Evolutionary conservation across 495 filamentous ascomycete genomes (phyloP), one percentile per base, ranked within the genome.

Genomic region (Aspergillus cavernicola): DNA sequence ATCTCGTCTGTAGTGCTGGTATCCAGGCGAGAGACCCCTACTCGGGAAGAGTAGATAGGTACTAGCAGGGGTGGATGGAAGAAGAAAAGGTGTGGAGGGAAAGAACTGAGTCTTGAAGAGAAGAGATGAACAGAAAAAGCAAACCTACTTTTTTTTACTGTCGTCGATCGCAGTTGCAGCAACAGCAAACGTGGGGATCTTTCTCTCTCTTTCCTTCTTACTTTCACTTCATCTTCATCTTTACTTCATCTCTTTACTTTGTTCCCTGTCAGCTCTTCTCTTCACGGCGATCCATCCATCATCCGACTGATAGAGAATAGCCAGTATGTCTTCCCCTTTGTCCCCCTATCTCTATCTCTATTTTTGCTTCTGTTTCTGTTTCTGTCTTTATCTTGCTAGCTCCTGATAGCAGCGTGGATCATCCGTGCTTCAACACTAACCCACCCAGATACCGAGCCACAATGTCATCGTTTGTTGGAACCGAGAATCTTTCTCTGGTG

Each of bases 91-190:
- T 39, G 12, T 10, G 29, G 16, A 50, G 42, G 19, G 31, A 32
- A n/a, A 29, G 24, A 18, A 22, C n/a, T n/a, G n/a, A n/a, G n/a
- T n/a, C n/a, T n/a, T n/a, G n/a, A n/a, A n/a, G n/a, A 37, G 28
- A 32, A 26, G 32, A 53, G 20, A 45, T 12, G 26, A 42, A 24
- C 24, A 47, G 33, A 37, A 46, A 53, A 46, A 46, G 24, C 39
- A 40, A 47, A 35, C n/a, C 43, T 16, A 37, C 6, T 6, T 12
- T 23, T 45, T 45, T 46, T 33, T 33, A 13, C 10, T 3, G 50
- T 33, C 31, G 47, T 37, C 46, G 47, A 52, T 55, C 35, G 40
- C 47, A 35, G 45, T 31, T 53, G 58, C 43, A 56, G 49, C 9
- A 4, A 28, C 35, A 26, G 45, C 50, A 60, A 57, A 28, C 45